Percentiles rank a stretch among this genome's conserved stretches.
Conservation (phyloP, 2,329 filamentous ascomycete species). For the Aspergillus japonicus region DNA sequence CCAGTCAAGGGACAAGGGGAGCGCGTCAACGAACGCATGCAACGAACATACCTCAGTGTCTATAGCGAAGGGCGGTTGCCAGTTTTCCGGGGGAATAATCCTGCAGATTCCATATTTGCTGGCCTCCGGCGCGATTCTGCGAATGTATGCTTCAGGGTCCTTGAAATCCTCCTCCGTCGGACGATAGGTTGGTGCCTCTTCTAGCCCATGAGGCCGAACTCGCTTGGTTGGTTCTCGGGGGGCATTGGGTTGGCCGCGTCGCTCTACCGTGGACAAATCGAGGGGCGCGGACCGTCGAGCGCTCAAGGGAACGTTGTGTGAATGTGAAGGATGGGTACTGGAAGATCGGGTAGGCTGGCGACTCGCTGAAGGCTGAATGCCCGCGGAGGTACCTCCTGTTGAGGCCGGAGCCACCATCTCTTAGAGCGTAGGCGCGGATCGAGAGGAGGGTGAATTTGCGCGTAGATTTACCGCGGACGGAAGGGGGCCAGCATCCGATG, state of each 20-base stretch:
- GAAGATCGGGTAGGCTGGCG: slow-evolving; percentile 41
- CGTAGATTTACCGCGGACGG: slow-evolving; percentile 31
- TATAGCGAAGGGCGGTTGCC: slow-evolving; percentile 94
- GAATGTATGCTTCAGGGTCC: slow-evolving; percentile 90
- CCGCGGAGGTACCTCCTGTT: slow-evolving; percentile 38
- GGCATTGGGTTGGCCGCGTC: slow-evolving; percentile 76
- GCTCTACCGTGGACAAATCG: slow-evolving; percentile 86
- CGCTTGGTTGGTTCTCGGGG: slow-evolving; percentile 74
- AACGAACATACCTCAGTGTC: slow-evolving; percentile 77
- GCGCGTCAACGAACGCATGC: neutral
- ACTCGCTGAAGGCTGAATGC: slow-evolving; percentile 33
- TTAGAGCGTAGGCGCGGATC: slow-evolving; percentile 19
- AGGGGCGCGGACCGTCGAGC: slow-evolving; percentile 66
- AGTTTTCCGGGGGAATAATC: slow-evolving; percentile 87
- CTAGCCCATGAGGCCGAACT: slow-evolving; percentile 76
- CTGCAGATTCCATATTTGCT: slow-evolving; percentile 90
- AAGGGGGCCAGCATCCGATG: slow-evolving; percentile 28
- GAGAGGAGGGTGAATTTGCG: slow-evolving; percentile 19
- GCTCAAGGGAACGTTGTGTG: slow-evolving; percentile 59
- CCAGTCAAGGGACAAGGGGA: neutral
- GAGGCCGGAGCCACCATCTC: slow-evolving; percentile 49
- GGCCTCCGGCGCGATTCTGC: slow-evolving; percentile 84
- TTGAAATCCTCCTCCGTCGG: slow-evolving; percentile 93
- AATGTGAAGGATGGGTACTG: slow-evolving; percentile 45
- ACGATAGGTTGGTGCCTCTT: slow-evolving; percentile 85